Conservation (phyloP, 1,139 yeast genomes). For the Protomyces arabidopsidicola region DNA sequence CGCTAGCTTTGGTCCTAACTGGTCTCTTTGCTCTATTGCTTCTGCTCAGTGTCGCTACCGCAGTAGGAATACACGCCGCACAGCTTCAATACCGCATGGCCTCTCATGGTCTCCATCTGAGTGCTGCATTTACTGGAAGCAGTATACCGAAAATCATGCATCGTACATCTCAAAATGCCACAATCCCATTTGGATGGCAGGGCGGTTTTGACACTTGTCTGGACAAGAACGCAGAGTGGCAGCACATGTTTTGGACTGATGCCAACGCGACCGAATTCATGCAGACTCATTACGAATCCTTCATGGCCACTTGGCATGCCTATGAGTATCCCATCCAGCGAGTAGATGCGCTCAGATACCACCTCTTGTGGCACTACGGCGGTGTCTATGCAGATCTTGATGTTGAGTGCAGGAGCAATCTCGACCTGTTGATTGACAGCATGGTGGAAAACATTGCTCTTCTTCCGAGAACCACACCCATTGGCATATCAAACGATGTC, state of each 20-base stretch:
- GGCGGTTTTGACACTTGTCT: no score
- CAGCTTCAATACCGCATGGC: no score
- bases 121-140: no score
- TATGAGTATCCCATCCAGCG: constrained; percentile 26
- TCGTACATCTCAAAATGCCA: no score
- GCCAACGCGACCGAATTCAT: constrained; percentile 9
- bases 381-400: constrained; percentile 27
- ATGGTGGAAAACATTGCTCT: constrained; percentile 2
- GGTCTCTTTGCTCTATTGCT: no score
- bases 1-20: no score
- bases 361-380: constrained; percentile 22
- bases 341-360: constrained; percentile 26
- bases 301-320: constrained; percentile 6
- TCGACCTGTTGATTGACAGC: constrained; percentile 16
- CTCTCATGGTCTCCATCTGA: no score
- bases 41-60: no score
- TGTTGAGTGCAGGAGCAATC: constrained; percentile 12
- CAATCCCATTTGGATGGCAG: no score
- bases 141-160: no score
- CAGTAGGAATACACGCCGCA: no score
- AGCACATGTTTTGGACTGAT: constrained; percentile 25
- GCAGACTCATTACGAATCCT: constrained; percentile 3
- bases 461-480: constrained; percentile 14
- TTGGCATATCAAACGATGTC: constrained; percentile 25
- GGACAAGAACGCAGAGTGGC: background rate